Percentiles rank a stretch among this genome's conserved stretches.
phyloP scores from a whole-genome alignment of 805 yeast genomes.

The Metschnikowia orientalis region DNA sequence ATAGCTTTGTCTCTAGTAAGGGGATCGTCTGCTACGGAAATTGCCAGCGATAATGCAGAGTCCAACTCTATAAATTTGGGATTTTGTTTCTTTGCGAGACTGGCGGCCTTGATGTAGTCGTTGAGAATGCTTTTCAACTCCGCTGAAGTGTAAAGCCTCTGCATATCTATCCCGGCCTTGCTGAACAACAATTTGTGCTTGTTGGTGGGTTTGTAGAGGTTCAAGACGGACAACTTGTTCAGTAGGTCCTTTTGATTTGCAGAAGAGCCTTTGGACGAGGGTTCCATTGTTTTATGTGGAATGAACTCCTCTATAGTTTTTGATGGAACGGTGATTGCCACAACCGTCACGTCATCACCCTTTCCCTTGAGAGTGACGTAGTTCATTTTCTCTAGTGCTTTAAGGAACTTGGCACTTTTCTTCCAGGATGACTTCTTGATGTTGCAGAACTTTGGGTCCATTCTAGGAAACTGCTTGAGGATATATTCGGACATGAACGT shows the following conservation, averaged over 20 bases:
- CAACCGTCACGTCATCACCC: conserved; percentile 69
- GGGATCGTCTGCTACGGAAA: conserved; percentile 27
- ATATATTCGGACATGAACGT: conserved; percentile 69
- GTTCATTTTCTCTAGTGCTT: conserved; percentile 76
- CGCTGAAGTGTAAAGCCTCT: conserved; percentile 44
- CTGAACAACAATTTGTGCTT: conserved; percentile 46
- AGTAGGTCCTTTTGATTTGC: conserved; percentile 23
- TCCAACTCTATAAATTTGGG: conserved; percentile 56
- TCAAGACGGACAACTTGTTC: conserved; percentile 27
- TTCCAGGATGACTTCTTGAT: conserved; percentile 86
- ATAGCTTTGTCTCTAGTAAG: conserved; percentile 42
- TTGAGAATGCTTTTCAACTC: conserved; percentile 54
- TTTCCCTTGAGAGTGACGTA: conserved; percentile 74
- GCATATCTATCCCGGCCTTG: conserved; percentile 33
- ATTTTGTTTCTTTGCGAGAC: conserved; percentile 48
- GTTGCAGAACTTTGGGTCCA: conserved; percentile 49
- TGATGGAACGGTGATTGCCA: conserved; percentile 13
- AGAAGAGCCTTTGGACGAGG: conserved; percentile 22
- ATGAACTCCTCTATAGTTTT: conserved; percentile 55
- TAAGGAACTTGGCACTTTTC: conserved; percentile 78
- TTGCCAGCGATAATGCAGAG: conserved; percentile 44
- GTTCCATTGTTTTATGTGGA: conserved; percentile 47
- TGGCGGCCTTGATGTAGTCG: conserved; percentile 50
- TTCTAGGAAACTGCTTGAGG: conserved; percentile 67
- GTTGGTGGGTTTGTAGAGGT: conserved; percentile 55